These are phyloP conservation scores for Mycosphaerelloides madeirae DNA, from an alignment of 2,329 filamentous ascomycete species.

Conservation along the genomic window DNA sequence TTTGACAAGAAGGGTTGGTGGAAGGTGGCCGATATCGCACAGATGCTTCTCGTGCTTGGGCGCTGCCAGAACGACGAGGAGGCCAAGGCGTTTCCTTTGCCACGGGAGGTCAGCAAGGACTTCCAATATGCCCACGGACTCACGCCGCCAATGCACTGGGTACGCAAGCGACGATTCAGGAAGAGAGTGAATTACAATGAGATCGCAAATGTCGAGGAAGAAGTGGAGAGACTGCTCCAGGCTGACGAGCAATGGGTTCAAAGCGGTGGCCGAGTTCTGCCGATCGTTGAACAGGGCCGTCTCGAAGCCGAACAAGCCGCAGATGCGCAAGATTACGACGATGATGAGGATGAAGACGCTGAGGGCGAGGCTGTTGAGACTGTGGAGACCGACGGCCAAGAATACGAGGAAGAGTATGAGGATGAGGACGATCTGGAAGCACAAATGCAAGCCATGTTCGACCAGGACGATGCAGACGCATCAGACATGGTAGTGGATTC, in stretches of 20 bases:
- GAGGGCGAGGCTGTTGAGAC: slow-evolving; percentile 32
- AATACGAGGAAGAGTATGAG: slow-evolving; percentile 38
- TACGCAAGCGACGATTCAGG: slow-evolving; percentile 74
- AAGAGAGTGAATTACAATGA: slow-evolving; percentile 77
- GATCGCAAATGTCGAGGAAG: slow-evolving; percentile 77
- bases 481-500: slow-evolving; percentile 25
- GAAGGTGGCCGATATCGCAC: slow-evolving; percentile 82
- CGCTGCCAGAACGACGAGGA: slow-evolving; percentile 55
- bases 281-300: slow-evolving; percentile 5
- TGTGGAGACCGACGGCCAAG: slow-evolving; percentile 33
- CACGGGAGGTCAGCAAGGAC: slow-evolving; percentile 63
- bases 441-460: slow-evolving; percentile 35
- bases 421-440: slow-evolving; percentile 29
- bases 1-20: slow-evolving; percentile 86
- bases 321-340: slow-evolving; percentile 32
- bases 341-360: slow-evolving; percentile 45
- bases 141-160: slow-evolving; percentile 83
- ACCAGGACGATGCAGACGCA: slow-evolving; percentile 31
- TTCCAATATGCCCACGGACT: slow-evolving; percentile 79
- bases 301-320: slow-evolving; percentile 27
- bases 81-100: slow-evolving; percentile 54
- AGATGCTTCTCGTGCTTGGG: slow-evolving; percentile 79
- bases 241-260: slow-evolving; percentile 57
- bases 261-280: slow-evolving; percentile 45
- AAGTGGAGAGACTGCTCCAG: slow-evolving; percentile 68